Evolutionary conservation across 495 filamentous ascomycete species (phyloP).

Genomic region (Penicillium fimorum): DNA sequence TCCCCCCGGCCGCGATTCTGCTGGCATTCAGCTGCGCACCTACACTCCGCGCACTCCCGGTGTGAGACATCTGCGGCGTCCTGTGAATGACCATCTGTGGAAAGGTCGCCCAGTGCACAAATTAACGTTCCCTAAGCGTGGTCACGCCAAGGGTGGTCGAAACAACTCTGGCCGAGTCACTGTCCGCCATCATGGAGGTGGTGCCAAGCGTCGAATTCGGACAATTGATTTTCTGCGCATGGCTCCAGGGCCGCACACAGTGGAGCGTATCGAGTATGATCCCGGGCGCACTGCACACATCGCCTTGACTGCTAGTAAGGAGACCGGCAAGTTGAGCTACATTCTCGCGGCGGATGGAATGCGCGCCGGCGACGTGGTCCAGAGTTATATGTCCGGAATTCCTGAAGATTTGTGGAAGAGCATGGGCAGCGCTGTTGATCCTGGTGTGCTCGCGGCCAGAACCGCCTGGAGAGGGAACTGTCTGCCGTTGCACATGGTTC

Average conservation of each 20-base stretch:
- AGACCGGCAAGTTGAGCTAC: conserved; percentile 63
- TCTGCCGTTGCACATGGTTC: conserved; percentile 90
- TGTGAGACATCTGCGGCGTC: conserved; percentile 83
- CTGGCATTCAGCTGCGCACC: conserved; percentile 58
- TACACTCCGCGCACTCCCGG: conserved; percentile 96
- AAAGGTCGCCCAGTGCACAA: conserved; percentile 81
- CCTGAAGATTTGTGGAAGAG: conserved; percentile 77
- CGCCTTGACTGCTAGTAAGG: conserved; percentile 69
- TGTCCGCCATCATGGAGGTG: conserved; percentile 87
- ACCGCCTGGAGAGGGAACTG: conserved; percentile 96
- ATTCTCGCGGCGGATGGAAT: conserved; percentile 91
- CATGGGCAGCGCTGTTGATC: conserved; percentile 89
- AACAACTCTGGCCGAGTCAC: conserved; percentile 84
- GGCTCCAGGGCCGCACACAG: conserved; percentile 72
- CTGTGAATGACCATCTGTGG: conserved; percentile 95
- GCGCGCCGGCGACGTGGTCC: conserved; percentile 84
- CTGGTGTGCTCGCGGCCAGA: conserved; percentile 89
- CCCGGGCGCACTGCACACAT: conserved; percentile 92
- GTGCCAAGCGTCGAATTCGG: conserved; percentile 84
- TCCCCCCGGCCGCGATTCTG: conserved; percentile 41
- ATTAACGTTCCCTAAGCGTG: conserved; percentile 87
- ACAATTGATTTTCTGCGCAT: conserved; percentile 82
- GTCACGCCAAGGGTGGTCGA: conserved; percentile 85
- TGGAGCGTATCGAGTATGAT: conserved; percentile 95
- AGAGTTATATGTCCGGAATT: conserved; percentile 87